A percentile compares a stretch with the other conserved stretches of the same genome.
Conservation (phyloP, 129 eudicot species). For the Flaveria brownii region DNA sequence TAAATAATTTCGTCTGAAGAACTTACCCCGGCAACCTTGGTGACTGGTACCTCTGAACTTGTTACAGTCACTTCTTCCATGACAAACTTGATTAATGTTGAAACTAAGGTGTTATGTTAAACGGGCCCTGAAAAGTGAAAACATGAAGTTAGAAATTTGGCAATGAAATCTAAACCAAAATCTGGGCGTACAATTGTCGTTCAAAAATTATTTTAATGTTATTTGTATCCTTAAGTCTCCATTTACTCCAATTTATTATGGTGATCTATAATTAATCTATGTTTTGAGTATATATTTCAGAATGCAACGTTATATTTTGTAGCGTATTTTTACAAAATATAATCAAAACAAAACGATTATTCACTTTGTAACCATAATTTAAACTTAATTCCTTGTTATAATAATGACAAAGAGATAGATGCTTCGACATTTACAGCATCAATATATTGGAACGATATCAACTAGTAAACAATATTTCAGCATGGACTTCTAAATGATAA, state of each 20-base stretch:
- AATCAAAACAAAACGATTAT: neutral
- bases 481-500: neutral
- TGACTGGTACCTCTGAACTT: constrained; percentile 55
- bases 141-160: constrained; percentile 1
- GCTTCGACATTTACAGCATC: neutral
- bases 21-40: constrained; percentile 53
- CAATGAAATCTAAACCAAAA: too few species aligned
- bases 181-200: too few species aligned
- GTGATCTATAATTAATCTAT: constrained; percentile 13
- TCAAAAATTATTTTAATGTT: neutral
- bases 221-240: constrained; percentile 21
- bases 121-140: constrained; percentile 25
- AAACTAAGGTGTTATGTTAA: constrained; percentile 1
- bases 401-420: constrained; percentile 3
- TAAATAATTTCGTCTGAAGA: neutral
- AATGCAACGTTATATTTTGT: neutral
- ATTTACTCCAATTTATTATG: constrained; percentile 20
- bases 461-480: neutral
- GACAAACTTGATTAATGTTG: constrained; percentile 14
- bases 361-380: neutral
- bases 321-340: neutral
- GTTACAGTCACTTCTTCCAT: constrained; percentile 64
- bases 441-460: neutral
- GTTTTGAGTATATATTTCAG: neutral
- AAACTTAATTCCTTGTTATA: neutral